A percentile compares a stretch with the other conserved stretches of the same genome.
Evolutionary conservation across 2,329 filamentous ascomycete species (phyloP).

Genomic region (Trichoderma sp.): DNA sequence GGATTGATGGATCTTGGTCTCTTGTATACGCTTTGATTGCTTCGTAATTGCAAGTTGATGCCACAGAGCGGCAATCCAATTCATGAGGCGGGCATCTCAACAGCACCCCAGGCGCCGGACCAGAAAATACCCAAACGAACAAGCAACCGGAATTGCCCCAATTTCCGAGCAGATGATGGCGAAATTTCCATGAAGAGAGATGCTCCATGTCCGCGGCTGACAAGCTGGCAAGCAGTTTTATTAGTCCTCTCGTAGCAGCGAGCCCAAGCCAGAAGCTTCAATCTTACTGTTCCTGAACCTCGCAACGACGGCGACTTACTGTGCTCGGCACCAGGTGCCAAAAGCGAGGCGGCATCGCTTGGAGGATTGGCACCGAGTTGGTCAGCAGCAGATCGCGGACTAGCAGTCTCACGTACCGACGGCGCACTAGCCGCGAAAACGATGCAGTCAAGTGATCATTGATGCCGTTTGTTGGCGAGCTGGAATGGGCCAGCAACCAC

Average conservation of each 20-base stretch:
- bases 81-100: background rate
- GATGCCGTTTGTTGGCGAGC: conserved; percentile 2
- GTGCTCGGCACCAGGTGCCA: background rate
- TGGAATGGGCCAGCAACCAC: conserved; percentile 6
- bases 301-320: background rate
- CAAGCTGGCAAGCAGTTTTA: background rate
- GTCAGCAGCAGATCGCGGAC: conserved; percentile 14
- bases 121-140: background rate
- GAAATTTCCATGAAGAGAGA: conserved; percentile 6
- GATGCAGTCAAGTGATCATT: conserved; percentile 21
- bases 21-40: background rate
- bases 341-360: background rate
- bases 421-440: conserved; percentile 14
- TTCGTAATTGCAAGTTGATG: background rate
- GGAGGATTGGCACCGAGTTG: conserved; percentile 8
- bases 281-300: background rate
- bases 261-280: background rate
- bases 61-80: background rate
- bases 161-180: conserved; percentile 3
- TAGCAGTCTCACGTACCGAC: background rate
- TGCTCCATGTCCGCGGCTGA: conserved; percentile 1
- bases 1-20: background rate
- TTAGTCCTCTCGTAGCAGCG: background rate
- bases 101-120: background rate
- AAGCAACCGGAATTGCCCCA: background rate